phyloP scores from a whole-genome alignment of 2,329 filamentous ascomycete genomes.

The Leptographium lundbergii region DNA sequence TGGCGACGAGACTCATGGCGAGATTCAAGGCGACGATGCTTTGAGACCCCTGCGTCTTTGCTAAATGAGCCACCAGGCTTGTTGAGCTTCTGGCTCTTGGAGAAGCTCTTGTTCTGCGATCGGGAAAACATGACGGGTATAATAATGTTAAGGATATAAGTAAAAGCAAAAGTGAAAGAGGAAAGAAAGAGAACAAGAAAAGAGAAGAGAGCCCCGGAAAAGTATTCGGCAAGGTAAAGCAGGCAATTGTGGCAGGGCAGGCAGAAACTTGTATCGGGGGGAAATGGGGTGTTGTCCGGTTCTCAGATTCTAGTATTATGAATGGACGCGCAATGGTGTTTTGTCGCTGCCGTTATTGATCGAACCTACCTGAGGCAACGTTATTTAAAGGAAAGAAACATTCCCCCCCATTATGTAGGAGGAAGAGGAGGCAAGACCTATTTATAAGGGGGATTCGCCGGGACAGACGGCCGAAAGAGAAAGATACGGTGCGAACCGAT shows the following conservation, averaged over 20 bases:
- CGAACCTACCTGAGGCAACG: not conserved
- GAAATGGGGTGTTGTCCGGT: not conserved
- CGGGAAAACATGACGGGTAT: conserved; percentile 31
- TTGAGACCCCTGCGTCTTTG: conserved; percentile 40
- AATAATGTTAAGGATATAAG: not conserved
- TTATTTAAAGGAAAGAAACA: not conserved
- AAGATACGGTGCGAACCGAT: not conserved
- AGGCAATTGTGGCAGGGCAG: not conserved
- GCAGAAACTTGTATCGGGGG: too few relatives aligned
- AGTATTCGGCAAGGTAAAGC: not conserved
- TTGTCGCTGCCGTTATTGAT: not conserved
- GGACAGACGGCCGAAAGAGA: not conserved
- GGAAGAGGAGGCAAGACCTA: not conserved
- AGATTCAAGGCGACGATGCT: conserved; percentile 29
- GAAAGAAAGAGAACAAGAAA: not conserved
- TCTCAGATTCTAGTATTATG: not conserved
- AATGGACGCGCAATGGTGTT: not conserved
- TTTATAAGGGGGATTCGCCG: not conserved
- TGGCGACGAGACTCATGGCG: conserved; percentile 32
- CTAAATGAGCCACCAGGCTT: conserved; percentile 43
- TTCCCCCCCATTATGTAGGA: not conserved
- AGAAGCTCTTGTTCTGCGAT: conserved; percentile 37
- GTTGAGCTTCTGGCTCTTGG: conserved; percentile 35
- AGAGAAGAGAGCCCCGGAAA: not conserved
- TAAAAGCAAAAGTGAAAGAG: not conserved